phyloP scores from a whole-genome alignment of 2,329 filamentous ascomycete species.

The Mycogone perniciosa region DNA sequence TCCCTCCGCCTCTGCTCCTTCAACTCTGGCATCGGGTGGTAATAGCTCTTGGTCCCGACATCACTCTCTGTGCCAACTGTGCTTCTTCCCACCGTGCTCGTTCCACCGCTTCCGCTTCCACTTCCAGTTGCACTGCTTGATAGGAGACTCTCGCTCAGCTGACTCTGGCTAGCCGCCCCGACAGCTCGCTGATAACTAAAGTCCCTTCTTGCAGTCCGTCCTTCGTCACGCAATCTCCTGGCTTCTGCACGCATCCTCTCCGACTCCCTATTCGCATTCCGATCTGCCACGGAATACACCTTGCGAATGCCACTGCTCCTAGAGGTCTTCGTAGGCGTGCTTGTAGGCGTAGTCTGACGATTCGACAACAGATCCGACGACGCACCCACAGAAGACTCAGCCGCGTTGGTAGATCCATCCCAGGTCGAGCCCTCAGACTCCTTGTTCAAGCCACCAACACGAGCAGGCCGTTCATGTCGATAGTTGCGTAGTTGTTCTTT shows the following conservation, averaged over 20 bases:
- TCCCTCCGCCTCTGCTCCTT: conserved; percentile 26
- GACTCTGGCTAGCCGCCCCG: conserved; percentile 25
- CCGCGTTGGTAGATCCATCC: conserved; percentile 65
- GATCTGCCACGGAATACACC: conserved; percentile 55
- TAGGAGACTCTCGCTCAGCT: conserved; percentile 27
- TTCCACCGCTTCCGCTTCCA: conserved; percentile 24
- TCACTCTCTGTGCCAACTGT: conserved; percentile 34
- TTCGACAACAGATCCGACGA: conserved; percentile 53
- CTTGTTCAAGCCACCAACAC: conserved; percentile 84
- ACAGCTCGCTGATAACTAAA: conserved; percentile 48
- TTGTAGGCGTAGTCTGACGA: conserved; percentile 50
- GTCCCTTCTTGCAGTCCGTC: conserved; percentile 40
- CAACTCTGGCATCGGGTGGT: conserved; percentile 49
- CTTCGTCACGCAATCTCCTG: conserved; percentile 47
- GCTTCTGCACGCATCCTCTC: conserved; percentile 53
- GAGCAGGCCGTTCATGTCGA: conserved; percentile 76
- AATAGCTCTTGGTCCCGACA: conserved; percentile 52
- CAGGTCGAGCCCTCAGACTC: conserved; percentile 71
- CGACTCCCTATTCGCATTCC: conserved; percentile 43
- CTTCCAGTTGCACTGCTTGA: conserved; percentile 33
- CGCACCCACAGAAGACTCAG: conserved; percentile 57
- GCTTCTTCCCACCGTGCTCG: conserved; percentile 4
- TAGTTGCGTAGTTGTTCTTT: conserved; percentile 72
- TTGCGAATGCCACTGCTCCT: conserved; percentile 48
- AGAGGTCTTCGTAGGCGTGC: conserved; percentile 41